Evolutionary conservation across 2,329 filamentous ascomycete genomes (phyloP).

Genomic region (Cryphonectria nitschkei): DNA sequence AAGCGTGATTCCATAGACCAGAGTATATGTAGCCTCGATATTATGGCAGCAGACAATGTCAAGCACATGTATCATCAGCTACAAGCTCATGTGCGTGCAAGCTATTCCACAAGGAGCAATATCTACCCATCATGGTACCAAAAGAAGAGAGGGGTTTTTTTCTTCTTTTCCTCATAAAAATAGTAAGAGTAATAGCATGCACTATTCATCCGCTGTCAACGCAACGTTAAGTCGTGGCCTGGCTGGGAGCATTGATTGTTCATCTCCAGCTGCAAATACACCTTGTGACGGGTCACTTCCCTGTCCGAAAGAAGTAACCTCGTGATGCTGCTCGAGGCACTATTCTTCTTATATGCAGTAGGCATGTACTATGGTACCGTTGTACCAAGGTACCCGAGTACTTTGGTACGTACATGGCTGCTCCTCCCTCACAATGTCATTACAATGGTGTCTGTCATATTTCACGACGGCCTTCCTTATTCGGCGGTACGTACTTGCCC

Average conservation of each 20-base stretch:
- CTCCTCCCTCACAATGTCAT: neutral
- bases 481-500: neutral
- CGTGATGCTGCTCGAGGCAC: neutral
- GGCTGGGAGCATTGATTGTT: neutral
- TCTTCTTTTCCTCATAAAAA: too few relatives aligned
- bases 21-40: neutral
- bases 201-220: neutral
- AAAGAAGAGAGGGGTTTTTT: too few relatives aligned
- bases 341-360: neutral
- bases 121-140: too few relatives aligned
- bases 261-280: neutral
- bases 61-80: neutral
- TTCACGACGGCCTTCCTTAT: constrained; percentile 1
- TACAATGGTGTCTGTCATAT: neutral
- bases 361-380: neutral
- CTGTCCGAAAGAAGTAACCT: constrained; percentile 15
- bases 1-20: neutral
- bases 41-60: neutral
- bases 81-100: neutral
- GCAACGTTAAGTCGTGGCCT: neutral
- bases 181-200: neutral
- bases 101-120: neutral
- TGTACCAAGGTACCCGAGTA: neutral
- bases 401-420: neutral
- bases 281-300: neutral